Evolutionary conservation across 352 stramenopile genomes (phyloP).

Genomic region (Pythium aristosporum): DNA sequence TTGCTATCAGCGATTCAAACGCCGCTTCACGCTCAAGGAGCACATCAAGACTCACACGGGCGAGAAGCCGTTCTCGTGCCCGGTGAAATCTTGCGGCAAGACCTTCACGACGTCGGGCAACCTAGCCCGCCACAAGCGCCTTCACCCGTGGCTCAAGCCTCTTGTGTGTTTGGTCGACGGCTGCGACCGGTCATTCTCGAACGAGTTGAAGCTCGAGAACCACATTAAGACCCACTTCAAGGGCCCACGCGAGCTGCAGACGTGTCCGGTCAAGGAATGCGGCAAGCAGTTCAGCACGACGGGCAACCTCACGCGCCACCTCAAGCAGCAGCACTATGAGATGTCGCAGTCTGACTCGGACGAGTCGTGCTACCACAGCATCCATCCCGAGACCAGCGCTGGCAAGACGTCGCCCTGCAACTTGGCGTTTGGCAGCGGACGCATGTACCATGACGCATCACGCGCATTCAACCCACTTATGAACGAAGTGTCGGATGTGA

Average conservation of each 20-base stretch:
- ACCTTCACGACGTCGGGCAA: slow-evolving; percentile 74
- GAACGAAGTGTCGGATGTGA: slow-evolving; percentile 17
- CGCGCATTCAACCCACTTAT: slow-evolving; percentile 16
- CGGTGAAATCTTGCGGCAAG: slow-evolving; percentile 49
- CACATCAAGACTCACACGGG: slow-evolving; percentile 85
- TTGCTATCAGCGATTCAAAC: slow-evolving; percentile 57
- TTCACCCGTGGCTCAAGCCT: slow-evolving; percentile 45
- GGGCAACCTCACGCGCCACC: slow-evolving; percentile 38
- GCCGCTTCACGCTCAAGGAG: slow-evolving; percentile 73
- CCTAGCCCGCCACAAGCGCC: slow-evolving; percentile 58
- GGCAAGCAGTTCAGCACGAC: slow-evolving; percentile 64
- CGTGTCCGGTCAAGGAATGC: slow-evolving; percentile 38
- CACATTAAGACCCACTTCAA: slow-evolving; percentile 21
- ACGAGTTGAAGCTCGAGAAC: slow-evolving; percentile 19
- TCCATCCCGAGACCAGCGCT: neutral
- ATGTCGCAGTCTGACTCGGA: slow-evolving; percentile 3
- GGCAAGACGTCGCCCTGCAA: neutral
- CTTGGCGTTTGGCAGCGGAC: neutral
- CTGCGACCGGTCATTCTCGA: slow-evolving; percentile 20
- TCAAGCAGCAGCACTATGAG: slow-evolving; percentile 18
- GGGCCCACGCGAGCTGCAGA: slow-evolving; percentile 32
- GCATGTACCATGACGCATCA: slow-evolving; percentile 12
- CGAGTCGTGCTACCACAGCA: neutral
- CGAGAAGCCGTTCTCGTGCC: slow-evolving; percentile 62
- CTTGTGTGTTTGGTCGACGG: slow-evolving; percentile 11